Evolutionary conservation across 2,329 filamentous ascomycete genomes (phyloP).

Genomic region (Pyrenochaeta sp.): DNA sequence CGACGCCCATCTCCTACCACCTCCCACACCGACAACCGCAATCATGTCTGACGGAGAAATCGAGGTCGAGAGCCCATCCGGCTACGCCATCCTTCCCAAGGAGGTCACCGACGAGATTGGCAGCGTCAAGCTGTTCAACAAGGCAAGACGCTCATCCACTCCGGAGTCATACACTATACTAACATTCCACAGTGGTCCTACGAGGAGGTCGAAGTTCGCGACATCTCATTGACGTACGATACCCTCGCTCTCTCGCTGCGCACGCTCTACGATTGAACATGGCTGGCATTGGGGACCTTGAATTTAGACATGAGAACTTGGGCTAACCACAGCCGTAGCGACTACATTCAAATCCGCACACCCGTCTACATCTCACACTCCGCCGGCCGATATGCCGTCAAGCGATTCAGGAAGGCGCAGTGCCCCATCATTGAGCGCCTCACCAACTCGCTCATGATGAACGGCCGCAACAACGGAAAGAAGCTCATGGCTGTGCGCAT

Average conservation of each 20-base stretch:
- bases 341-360: slow-evolving; percentile 99
- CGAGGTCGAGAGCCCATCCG: slow-evolving; percentile 82
- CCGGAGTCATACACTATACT: slow-evolving; percentile 11
- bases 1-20: slow-evolving; percentile 34
- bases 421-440: slow-evolving; percentile 99
- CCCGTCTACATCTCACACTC: slow-evolving; percentile 99
- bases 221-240: slow-evolving; percentile 98
- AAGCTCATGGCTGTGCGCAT: slow-evolving; percentile 99
- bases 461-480: slow-evolving; percentile 99
- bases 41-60: slow-evolving; percentile 96
- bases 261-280: slow-evolving; percentile 12
- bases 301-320: slow-evolving; percentile 28
- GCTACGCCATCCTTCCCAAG: slow-evolving; percentile 88
- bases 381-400: slow-evolving; percentile 96
- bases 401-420: slow-evolving; percentile 99
- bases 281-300: slow-evolving; percentile 24
- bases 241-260: slow-evolving; percentile 19
- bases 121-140: slow-evolving; percentile 96
- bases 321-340: slow-evolving; percentile 67
- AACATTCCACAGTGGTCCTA: slow-evolving; percentile 73
- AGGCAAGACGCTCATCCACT: slow-evolving; percentile 50
- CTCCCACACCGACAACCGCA: slow-evolving; percentile 37
- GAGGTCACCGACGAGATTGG: slow-evolving; percentile 89
- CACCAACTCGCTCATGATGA: slow-evolving; percentile 99
- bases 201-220: slow-evolving; percentile 99